Evolutionary conservation across 106 monocot genomes (phyloP).

Genomic region (Phalaenopsis equestris): DNA sequence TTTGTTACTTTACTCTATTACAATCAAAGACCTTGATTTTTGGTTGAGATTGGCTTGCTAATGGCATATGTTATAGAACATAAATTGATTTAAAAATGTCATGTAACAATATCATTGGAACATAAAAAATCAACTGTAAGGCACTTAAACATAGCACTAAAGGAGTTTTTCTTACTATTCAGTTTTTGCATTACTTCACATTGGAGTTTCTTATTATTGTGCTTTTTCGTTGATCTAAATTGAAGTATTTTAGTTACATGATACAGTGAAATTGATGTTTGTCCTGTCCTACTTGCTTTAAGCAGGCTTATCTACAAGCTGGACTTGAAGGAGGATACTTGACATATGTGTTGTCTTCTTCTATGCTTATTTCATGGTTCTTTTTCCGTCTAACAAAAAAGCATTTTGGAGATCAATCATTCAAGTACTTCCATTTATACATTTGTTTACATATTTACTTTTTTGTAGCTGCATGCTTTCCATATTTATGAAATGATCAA

Average conservation of each 20-base stretch:
- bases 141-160: neutral
- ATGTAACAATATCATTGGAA: neutral
- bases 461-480: neutral
- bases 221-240: neutral
- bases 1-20: neutral
- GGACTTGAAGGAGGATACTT: conserved; percentile 84
- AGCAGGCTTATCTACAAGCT: conserved; percentile 62
- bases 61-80: neutral
- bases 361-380: conserved; percentile 75
- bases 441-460: neutral
- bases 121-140: neutral
- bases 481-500: conserved; percentile 1
- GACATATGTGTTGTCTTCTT: conserved; percentile 56
- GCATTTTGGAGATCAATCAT: conserved; percentile 51
- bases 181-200: neutral
- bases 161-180: neutral
- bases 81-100: neutral
- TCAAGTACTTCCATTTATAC: conserved; percentile 33
- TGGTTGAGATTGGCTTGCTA: neutral
- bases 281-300: neutral
- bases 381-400: conserved; percentile 29
- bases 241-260: neutral
- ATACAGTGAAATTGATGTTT: neutral
- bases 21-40: neutral
- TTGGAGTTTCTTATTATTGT: neutral